A percentile compares a stretch with the other conserved stretches of the same genome.
phyloP scores from a whole-genome alignment of 2,329 filamentous ascomycete species.

The Claviceps digitariae region DNA sequence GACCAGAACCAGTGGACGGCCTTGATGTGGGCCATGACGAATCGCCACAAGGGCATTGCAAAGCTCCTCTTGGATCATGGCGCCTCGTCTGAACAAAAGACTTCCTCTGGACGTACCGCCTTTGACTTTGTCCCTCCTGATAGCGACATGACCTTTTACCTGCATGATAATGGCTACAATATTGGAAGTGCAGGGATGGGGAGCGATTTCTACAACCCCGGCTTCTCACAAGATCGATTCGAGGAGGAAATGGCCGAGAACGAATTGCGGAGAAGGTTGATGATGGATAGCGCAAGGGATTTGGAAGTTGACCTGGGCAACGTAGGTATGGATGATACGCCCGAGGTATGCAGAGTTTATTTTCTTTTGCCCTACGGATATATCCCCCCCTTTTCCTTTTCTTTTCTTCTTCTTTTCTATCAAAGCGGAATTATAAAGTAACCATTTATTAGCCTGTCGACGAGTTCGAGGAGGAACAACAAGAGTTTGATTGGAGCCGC shows the following conservation, averaged over 20 bases:
- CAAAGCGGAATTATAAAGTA: no score
- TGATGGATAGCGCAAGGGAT: constrained; percentile 98
- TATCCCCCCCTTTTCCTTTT: not conserved
- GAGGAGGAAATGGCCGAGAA: constrained; percentile 97
- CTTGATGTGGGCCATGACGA: constrained; percentile 99
- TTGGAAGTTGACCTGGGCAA: constrained; percentile 93
- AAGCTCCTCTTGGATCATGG: constrained; percentile 86
- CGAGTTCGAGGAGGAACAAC: constrained; percentile 75
- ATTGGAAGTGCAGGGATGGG: constrained; percentile 67
- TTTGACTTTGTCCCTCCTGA: constrained; percentile 93
- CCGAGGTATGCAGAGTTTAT: constrained; percentile 49
- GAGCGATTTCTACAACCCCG: constrained; percentile 89
- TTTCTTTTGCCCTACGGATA: not conserved
- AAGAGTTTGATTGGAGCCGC: constrained; percentile 91
- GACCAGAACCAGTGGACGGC: constrained; percentile 96
- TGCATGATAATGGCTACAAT: constrained; percentile 86
- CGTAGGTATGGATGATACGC: constrained; percentile 87
- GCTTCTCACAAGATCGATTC: constrained; percentile 84
- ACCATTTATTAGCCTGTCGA: constrained; percentile 43
- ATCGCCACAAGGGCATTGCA: constrained; percentile 89
- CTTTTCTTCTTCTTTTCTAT: not conserved
- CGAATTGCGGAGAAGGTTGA: constrained; percentile 87
- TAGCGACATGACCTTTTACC: constrained; percentile 90
- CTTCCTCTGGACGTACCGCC: constrained; percentile 81
- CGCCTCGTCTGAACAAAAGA: constrained; percentile 91